Base-by-base conservation (phyloP, 306 rosid genomes). In the Ormosia emarginata region DNA sequence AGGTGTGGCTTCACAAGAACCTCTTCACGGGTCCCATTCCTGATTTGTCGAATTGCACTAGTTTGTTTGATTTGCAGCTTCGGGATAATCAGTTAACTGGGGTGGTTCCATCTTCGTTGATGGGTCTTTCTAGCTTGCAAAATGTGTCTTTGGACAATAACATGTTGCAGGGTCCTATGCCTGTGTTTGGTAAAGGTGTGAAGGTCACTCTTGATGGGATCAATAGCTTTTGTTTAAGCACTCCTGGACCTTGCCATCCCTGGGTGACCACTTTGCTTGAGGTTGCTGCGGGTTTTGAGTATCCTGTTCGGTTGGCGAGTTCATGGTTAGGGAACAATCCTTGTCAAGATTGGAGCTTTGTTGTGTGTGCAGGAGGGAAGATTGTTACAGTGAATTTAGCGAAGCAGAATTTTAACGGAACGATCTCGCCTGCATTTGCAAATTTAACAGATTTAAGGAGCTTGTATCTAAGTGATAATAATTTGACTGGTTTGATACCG, bases 1-100 rank as follows among this genome's bases (percentile, higher is more conserved):
- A 90, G 86, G 92, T 83, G 0, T 91, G 97, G 98, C 94, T 93
- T 32, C 94, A 91, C 0, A 87, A 86, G 76, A 94, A 94, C 64
- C 87, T 32, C 34, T 94, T 94, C 79, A 79, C 84, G 0, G 95
- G 95, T 43, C 80, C 85, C 36, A 89, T 94, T 64, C 95, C 98
- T 0, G 91, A 94, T 63, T 66, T 92, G 53, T 88, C 97, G 0
- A 80, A 83, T 2, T 89, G 91, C 41, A 77, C 39, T 4, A 2
- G 8, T 61, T 66, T 94, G 80, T 79, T 72, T 33, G 94, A 92
- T 86, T 87, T 94, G 63, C 97, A 89, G 87, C 95, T 94, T 4
- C 65, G 95, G 5, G 95, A 91, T 58, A 94, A 94, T 53, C 71
- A 15, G 65, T 79, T 94, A 3, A 84, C 87, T 0, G 98, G 98